Evolutionary conservation across 306 rosid genomes (phyloP).

Genomic region (Dryas alaskensis): DNA sequence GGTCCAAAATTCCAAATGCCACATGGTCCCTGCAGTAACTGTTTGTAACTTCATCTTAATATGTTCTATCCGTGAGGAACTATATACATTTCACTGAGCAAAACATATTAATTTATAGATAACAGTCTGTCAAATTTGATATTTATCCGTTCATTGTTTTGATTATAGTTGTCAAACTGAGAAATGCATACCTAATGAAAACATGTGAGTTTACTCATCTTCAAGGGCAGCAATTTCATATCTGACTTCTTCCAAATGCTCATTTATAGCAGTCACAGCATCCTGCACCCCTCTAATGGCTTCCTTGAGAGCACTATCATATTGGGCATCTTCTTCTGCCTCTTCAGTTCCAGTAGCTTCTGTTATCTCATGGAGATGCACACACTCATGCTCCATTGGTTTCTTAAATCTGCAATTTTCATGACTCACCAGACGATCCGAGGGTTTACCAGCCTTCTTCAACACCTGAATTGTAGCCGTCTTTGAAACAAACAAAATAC

Average conservation of each 20-base stretch:
- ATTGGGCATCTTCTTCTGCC: constrained; percentile 85
- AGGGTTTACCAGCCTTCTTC: constrained; percentile 84
- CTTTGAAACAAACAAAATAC: constrained; percentile 34
- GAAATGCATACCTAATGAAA: neutral
- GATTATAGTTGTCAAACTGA: neutral
- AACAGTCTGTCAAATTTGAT: neutral
- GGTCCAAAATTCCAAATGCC: too few species aligned
- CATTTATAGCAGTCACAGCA: constrained; percentile 73
- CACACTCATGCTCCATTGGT: constrained; percentile 68
- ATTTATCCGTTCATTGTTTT: neutral
- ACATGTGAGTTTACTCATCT: constrained; percentile 36
- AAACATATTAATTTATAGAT: neutral
- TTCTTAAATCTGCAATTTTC: constrained; percentile 69
- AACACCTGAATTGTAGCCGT: constrained; percentile 79
- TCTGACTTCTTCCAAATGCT: constrained; percentile 87
- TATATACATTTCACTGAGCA: neutral
- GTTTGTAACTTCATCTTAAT: neutral
- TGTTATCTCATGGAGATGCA: constrained; percentile 74
- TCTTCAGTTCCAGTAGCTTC: constrained; percentile 87
- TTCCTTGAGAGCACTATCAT: constrained; percentile 82
- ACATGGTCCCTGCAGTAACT: neutral
- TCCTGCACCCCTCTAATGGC: constrained; percentile 90
- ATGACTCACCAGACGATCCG: constrained; percentile 77
- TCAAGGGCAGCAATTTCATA: constrained; percentile 90
- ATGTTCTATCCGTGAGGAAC: neutral